Conservation (phyloP, 345 rosid species). For the Durio zibethinus region DNA sequence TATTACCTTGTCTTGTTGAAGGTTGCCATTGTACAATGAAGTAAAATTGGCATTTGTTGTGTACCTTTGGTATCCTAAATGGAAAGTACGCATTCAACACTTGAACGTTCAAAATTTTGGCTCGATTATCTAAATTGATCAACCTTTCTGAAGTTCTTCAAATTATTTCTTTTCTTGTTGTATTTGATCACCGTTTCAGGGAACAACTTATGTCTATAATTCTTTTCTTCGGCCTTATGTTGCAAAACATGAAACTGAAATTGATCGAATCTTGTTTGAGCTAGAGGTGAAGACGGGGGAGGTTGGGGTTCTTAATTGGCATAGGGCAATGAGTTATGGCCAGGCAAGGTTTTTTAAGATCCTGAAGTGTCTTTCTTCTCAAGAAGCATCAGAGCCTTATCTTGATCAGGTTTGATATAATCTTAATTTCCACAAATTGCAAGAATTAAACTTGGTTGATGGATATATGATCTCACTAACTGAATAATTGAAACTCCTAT, state of each 20-base stretch:
- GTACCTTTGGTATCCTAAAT: slow-evolving; percentile 69
- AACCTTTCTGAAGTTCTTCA: neutral
- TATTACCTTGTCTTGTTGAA: slow-evolving; percentile 25
- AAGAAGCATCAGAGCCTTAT: slow-evolving; percentile 30
- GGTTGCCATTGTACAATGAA: slow-evolving; percentile 74
- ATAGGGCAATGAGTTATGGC: slow-evolving; percentile 50
- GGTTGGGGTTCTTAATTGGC: slow-evolving; percentile 49
- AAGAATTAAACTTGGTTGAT: too few species aligned
- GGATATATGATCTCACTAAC: neutral
- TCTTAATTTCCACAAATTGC: neutral
- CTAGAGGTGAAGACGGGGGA: slow-evolving; percentile 55
- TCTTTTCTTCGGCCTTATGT: slow-evolving; percentile 59
- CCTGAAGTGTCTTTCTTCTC: slow-evolving; percentile 49
- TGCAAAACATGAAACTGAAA: slow-evolving; percentile 59
- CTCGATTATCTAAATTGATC: neutral
- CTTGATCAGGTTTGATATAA: neutral
- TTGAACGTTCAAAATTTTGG: neutral
- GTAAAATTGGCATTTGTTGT: slow-evolving; percentile 62
- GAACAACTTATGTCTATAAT: slow-evolving; percentile 63
- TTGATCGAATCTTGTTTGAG: slow-evolving; percentile 56
- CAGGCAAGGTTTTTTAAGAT: slow-evolving; percentile 50
- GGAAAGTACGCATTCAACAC: slow-evolving; percentile 32
- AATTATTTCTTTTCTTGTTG: neutral
- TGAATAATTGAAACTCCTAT: neutral
- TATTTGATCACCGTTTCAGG: slow-evolving; percentile 32